Percentiles rank a stretch among this genome's conserved stretches.
These are phyloP conservation scores for Phytomonas sp. DNA, from an alignment of 208 protist species.

Conservation along the genomic window DNA sequence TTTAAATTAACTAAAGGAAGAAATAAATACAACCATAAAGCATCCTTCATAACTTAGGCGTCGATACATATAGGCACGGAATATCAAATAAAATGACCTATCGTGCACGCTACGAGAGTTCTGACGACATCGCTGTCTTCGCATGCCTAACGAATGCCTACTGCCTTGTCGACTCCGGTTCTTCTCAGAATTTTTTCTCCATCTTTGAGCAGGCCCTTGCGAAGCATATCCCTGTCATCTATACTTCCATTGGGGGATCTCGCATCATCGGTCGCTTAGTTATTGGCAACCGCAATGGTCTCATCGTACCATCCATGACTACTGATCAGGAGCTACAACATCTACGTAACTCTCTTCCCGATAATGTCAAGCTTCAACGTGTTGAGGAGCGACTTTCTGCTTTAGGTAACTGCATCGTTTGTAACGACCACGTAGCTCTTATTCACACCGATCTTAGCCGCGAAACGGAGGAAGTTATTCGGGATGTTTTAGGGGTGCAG, in stretches of 20 bases:
- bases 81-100: slow-evolving; percentile 67
- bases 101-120: slow-evolving; percentile 98
- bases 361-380: slow-evolving; percentile 94
- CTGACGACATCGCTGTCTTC: slow-evolving; percentile 99
- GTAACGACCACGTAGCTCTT: slow-evolving; percentile 99
- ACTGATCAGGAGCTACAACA: slow-evolving; percentile 99
- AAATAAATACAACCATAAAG: not conserved
- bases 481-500: slow-evolving; percentile 97
- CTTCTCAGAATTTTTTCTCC: slow-evolving; percentile 98
- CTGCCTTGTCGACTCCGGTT: slow-evolving; percentile 96
- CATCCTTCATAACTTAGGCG: not conserved
- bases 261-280: slow-evolving; percentile 96
- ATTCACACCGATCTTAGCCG: slow-evolving; percentile 98
- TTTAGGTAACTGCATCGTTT: slow-evolving; percentile 98
- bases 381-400: slow-evolving; percentile 98
- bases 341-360: slow-evolving; percentile 98
- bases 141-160: slow-evolving; percentile 98
- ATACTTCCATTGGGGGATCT: slow-evolving; percentile 94
- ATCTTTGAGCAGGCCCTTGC: slow-evolving; percentile 98
- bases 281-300: slow-evolving; percentile 97
- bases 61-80: slow-evolving; percentile 12
- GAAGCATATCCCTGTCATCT: slow-evolving; percentile 98
- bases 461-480: slow-evolving; percentile 99
- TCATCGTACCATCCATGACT: slow-evolving; percentile 97
- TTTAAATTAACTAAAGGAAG: not conserved